Conservation (phyloP, 2,329 filamentous ascomycete genomes). For the Colletotrichum tamarilloi region DNA sequence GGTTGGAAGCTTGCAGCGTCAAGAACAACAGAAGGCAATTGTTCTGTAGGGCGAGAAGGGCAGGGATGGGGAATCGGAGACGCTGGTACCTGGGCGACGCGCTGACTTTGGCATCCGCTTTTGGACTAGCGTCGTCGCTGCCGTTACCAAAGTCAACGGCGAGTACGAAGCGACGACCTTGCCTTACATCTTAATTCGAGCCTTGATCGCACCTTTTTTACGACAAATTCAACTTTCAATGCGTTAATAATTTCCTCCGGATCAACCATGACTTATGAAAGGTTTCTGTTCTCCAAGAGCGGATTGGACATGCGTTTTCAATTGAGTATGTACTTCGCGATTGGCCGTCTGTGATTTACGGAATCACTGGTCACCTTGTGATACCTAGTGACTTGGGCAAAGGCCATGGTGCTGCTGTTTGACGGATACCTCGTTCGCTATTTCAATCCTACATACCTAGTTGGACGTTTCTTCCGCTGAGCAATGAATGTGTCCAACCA, state of each 20-base stretch:
- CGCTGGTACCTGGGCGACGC: slow-evolving; percentile 35
- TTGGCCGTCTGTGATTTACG: too few species aligned
- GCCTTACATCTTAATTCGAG: neutral
- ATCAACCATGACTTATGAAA: neutral
- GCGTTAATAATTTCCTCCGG: neutral
- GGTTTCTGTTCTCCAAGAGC: too few species aligned
- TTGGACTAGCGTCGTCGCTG: slow-evolving; percentile 31
- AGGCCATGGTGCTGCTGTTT: too few species aligned
- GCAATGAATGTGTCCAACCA: too few species aligned
- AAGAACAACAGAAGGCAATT: slow-evolving; percentile 26
- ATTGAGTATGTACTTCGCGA: too few species aligned
- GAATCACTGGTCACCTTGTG: too few species aligned
- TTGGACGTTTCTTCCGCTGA: too few species aligned
- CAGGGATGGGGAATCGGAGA: slow-evolving; percentile 22
- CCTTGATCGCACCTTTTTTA: neutral
- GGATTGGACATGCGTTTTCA: too few species aligned
- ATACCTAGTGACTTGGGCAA: too few species aligned
- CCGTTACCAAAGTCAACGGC: slow-evolving; percentile 18
- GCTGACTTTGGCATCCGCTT: slow-evolving; percentile 16
- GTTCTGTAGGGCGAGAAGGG: slow-evolving; percentile 25
- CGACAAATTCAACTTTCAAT: neutral
- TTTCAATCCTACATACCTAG: too few species aligned
- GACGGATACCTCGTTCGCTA: too few species aligned
- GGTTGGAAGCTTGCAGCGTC: slow-evolving; percentile 6
- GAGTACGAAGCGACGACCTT: slow-evolving; percentile 9